Evolutionary conservation across 2,329 filamentous ascomycete genomes (phyloP), one percentile per base, ranked within the genome.

Genomic region (Aspergillus tamarii): DNA sequence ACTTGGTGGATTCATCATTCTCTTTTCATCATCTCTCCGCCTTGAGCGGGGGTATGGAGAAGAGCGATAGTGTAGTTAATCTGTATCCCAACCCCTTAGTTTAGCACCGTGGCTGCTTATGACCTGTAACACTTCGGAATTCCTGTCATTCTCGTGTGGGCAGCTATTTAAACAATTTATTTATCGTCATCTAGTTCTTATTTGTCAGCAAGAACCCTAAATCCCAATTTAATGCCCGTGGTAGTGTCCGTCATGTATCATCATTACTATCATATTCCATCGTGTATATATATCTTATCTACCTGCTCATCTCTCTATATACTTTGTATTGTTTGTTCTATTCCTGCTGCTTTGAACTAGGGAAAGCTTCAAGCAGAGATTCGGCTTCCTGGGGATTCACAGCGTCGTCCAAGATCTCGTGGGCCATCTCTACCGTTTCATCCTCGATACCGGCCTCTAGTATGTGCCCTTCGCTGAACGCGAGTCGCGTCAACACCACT

Each of bases 331-430:
- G n/a, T n/a, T n/a, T 19, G 16, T 52, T 54, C 57, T 23, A 60
- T 46, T 72, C 69, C 65, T 74, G 73, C 46, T 70, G 68, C 48
- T 74, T 74, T 5, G 74, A 74, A 63, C 75, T 77, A 8, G 80
- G 76, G 67, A 84, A 83, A 4, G 77, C 81, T 50, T 80, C 79
- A 23, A 81, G 73, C 48, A 90, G 78, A 12, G 85, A 87, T 73
- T 91, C 88, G 0, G 88, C 89, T 74, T 91, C 89, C 69, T 96
- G 91, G 0, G 93, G 90, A 59, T 91, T 95, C 26, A 97, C 87
- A 2, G 88, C 87, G 65, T 92, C 83, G 74, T 97, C 93, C 45
- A 98, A 78, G 66, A 99, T 82, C 72, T 91, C 88, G 70, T 94
- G 89, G 4, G 95, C 94, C 77, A 90, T 88, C 67, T 94, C 91